Base-by-base conservation (phyloP, 495 filamentous ascomycete species). In the Penicillium macrosclerotiorum region DNA sequence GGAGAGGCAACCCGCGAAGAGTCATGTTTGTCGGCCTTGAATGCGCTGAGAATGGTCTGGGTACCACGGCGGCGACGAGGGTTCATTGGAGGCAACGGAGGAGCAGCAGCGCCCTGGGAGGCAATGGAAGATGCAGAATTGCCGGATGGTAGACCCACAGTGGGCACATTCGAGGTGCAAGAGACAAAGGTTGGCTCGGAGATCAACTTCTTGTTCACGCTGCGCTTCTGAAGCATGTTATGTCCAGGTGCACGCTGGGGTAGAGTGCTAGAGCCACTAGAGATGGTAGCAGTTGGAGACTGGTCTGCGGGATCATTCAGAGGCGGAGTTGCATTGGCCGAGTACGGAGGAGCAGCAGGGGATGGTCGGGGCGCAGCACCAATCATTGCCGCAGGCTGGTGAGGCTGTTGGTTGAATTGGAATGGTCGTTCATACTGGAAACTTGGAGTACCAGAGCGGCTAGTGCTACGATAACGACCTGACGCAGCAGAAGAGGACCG, bases 111-210 rank as follows among this genome's bases (percentile, higher is more conserved):
- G 42, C 74, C 68, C 48, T 36, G 23, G 11, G 42, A 27, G 23
- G 42, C 27, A n/a, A 41, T 17, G 12, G 23, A 41, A 1, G 38
- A 13, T 16, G 22, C 30, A 14, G 38, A 30, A 12, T 19, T 41
- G 16, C 34, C 27, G 1, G 73, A 52, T 3, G 83, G 83, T 3
- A 88, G 69, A 29, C 78, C 76, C 9, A 86, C 74, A 0, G 80
- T 82, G 3, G 83, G 80, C 12, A 93, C 77, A 32, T 82, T 83
- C 8, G 84, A 89, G 7, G 88, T 93, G 16, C 77, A 80, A 25
- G 80, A 86, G n/a, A 92, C 64, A 44, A 95, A 85, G 0, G 78
- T 86, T 0, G 90, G 90, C 51, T 93, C 90, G 3, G 88, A 92
- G 29, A 96, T 94, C 20, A 85, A 80, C 25, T 76, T 69, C 57